Conservation (phyloP, 805 yeast genomes). For the Candida chauliodis region DNA sequence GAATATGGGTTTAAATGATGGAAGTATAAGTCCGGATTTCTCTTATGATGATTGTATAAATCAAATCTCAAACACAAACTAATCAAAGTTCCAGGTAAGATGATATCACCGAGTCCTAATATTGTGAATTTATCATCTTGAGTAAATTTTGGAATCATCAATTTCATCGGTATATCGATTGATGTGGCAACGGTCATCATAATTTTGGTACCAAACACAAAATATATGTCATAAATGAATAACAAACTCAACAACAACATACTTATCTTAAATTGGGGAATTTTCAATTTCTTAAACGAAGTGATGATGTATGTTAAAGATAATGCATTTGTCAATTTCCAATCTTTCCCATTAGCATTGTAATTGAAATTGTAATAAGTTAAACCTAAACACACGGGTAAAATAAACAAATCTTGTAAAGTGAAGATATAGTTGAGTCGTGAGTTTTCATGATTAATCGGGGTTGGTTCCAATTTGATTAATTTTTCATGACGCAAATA, state of each 20-base stretch:
- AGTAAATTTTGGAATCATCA: conserved; percentile 38
- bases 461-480: conserved; percentile 5
- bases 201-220: conserved; percentile 59
- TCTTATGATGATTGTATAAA: conserved; percentile 28
- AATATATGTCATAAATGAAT: conserved; percentile 61
- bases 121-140: conserved; percentile 26
- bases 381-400: conserved; percentile 14
- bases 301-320: conserved; percentile 43
- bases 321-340: conserved; percentile 33
- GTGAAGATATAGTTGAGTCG: conserved; percentile 19
- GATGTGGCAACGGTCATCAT: conserved; percentile 61
- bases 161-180: conserved; percentile 52
- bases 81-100: conserved; percentile 54
- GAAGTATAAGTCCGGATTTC: conserved; percentile 24
- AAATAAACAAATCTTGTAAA: conserved; percentile 11
- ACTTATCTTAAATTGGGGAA: conserved; percentile 47
- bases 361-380: conserved; percentile 4
- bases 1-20: conserved; percentile 36
- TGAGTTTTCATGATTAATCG: not conserved
- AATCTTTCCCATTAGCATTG: conserved; percentile 10
- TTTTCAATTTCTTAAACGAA: conserved; percentile 34
- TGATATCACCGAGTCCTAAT: conserved; percentile 66
- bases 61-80: conserved; percentile 56
- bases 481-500: conserved; percentile 6
- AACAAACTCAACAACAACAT: conserved; percentile 44